Conservation (phyloP, 495 filamentous ascomycete species). For the Trypethelium eluteriae region DNA sequence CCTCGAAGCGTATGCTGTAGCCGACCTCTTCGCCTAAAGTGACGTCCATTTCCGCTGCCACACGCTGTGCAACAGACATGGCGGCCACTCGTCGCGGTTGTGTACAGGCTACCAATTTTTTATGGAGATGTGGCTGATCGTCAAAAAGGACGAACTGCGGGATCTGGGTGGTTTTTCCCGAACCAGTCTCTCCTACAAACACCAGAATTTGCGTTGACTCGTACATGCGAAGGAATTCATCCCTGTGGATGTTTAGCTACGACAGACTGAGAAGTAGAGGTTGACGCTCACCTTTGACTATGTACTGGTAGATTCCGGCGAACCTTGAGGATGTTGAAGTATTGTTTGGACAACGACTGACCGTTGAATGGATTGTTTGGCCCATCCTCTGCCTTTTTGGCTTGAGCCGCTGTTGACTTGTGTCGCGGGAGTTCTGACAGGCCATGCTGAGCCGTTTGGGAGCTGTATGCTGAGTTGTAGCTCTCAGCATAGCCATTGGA, state of each 20-base stretch:
- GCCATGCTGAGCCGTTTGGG: constrained; percentile 17
- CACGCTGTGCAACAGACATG: constrained; percentile 98
- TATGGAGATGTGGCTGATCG: constrained; percentile 76
- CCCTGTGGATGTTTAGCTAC: constrained; percentile 41
- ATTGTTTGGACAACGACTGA: constrained; percentile 64
- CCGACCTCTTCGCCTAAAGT: constrained; percentile 90
- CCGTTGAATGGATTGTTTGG: constrained; percentile 80
- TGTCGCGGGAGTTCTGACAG: constrained; percentile 67
- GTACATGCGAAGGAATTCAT: constrained; percentile 88
- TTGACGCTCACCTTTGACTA: constrained; percentile 62
- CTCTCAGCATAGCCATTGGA: constrained; percentile 36
- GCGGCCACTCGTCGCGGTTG: constrained; percentile 96
- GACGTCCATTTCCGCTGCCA: constrained; percentile 94
- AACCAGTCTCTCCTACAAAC: constrained; percentile 98
- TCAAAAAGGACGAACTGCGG: constrained; percentile 97
- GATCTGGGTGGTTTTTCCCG: constrained; percentile 97
- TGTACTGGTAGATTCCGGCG: constrained; percentile 84
- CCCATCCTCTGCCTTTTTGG: constrained; percentile 66
- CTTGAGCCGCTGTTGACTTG: constrained; percentile 69
- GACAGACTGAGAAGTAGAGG: constrained; percentile 10
- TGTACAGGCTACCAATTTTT: constrained; percentile 92
- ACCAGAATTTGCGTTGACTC: constrained; percentile 91
- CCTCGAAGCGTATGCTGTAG: constrained; percentile 98
- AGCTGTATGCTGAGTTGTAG: constrained; percentile 13
- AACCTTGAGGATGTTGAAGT: constrained; percentile 78